These are phyloP conservation scores for Leucoagaricus sp. DNA, from an alignment of 1,284 basidiomycete species.

Conservation along the genomic window DNA sequence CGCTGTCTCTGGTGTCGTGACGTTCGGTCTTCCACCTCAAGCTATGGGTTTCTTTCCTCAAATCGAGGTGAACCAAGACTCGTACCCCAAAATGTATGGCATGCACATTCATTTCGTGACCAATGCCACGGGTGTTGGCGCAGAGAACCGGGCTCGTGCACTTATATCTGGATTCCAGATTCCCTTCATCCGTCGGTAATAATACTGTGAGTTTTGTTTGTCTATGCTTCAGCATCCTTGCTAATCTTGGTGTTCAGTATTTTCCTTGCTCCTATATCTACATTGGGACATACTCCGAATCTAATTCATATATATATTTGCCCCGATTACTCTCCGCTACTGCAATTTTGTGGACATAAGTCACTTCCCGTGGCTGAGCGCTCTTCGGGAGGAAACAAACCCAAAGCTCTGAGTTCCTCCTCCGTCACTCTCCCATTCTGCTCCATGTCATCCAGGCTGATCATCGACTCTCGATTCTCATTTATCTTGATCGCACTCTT, in stretches of 20 bases:
- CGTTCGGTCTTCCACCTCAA: slow-evolving; percentile 81
- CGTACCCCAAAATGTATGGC: slow-evolving; percentile 82
- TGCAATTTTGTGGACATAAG: no score
- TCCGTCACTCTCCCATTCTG: no score
- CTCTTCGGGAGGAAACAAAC: no score
- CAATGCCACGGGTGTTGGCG: slow-evolving; percentile 79
- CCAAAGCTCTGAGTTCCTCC: no score
- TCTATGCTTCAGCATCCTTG: background rate
- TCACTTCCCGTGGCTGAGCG: no score
- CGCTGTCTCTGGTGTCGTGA: slow-evolving; percentile 85
- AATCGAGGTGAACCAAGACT: slow-evolving; percentile 89
- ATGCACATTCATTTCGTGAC: slow-evolving; percentile 94
- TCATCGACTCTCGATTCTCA: no score
- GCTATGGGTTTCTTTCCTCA: slow-evolving; percentile 95
- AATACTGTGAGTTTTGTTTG: slow-evolving; percentile 13
- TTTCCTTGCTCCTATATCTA: slow-evolving; percentile 5
- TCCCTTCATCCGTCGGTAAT: slow-evolving; percentile 65
- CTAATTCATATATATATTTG: slow-evolving; percentile 11
- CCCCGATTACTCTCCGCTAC: no score
- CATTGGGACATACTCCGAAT: slow-evolving; percentile 1
- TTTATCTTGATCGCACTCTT: no score
- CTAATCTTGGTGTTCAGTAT: background rate
- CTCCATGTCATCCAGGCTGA: no score
- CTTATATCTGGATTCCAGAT: slow-evolving; percentile 89
- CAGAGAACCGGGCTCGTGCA: slow-evolving; percentile 83